Evolutionary conservation across 805 yeast genomes (phyloP), one percentile per base, ranked within the genome.

Genomic region (Kodamaea laetipori): DNA sequence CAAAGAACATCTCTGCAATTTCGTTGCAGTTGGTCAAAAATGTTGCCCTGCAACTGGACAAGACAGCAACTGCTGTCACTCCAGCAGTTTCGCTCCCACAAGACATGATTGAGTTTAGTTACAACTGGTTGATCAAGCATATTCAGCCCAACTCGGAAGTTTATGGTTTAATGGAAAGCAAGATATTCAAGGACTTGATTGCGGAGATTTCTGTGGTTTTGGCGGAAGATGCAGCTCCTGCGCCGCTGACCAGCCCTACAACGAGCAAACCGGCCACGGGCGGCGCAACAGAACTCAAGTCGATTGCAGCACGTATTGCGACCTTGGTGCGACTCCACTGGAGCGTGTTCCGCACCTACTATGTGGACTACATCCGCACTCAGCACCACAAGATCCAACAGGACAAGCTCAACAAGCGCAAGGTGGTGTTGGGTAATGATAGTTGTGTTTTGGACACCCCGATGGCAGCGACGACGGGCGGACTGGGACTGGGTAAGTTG

Each of bases 61-160:
- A 58, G 41, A 56, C 54, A 33, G 6, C 53, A 13, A 49, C 54
- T 6, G 37, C 47, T 38, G 52, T 55, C 16, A 19, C 40, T 12
- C 42, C 45, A 16, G 36, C 60, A 11, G 57, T 60, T 38, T 55
- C 54, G 33, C 47, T 65, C 33, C 62, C 74, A 0, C 76, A 75
- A 45, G 50, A 61, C 12, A 54, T 71, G 54, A 70, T 80, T 35
- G 79, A 76, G 41, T 84, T 88, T 60, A 79, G 85, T 33, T 79
- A 80, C 60, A 78, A 82, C 51, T 88, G 96, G 96, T 72, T 89
- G 36, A 71, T 85, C 38, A 86, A 84, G 58, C 95, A 89, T 64
- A 84, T 90, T 9, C 96, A 88, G 64, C 96, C 96, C 38, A 71
- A 71, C 47, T 81, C 92, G 6, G 82, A 78, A 40, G 85, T 88